Base-by-base conservation (phyloP, 176 grass and related monocot species). In the Cymbopogon citratus region DNA sequence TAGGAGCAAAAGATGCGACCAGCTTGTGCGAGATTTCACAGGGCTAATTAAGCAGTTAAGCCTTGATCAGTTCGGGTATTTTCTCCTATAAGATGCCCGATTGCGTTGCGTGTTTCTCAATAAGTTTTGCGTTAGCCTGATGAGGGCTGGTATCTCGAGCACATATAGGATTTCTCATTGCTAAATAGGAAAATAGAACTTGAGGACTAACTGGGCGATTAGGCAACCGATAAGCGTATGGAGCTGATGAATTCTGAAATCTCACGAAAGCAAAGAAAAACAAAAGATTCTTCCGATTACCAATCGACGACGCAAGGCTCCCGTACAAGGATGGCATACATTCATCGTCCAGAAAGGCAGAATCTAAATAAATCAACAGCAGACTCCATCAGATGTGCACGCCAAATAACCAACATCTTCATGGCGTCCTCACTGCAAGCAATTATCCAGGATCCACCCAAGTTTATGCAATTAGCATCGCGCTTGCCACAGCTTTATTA, bases 11-110 rank as follows among this genome's bases (percentile, higher is more conserved):
- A 33, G 31, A 33, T 33, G 31, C 31, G 31, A 1, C 31, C 31
- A 33, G 31, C 72, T 60, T 80, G 80, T 44, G 23, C 3, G 60
- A 70, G 35, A 87, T 80, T 87, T 40, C 46, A 3, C 35, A 76
- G 46, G 60, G 28, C 2, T 16, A 29, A 3, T 29, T 18, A 23
- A 11, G 3, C 7, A 29, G 7, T 39, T 19, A 24, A 8, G 2
- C 7, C 11, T 38, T 72, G 26, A 16, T 43, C 27, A 56, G 16
- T 62, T 71, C 4, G 14, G 33, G 2, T 21, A 74, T 81, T 76
- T 16, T 33, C 8, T 60, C 6, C 46, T 12, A 45, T 7, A 10
- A 39, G 28, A 46, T 39, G 33, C 33, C 14, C 2, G 56, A 60
- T 60, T 25, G 25, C 4, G 2, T 16, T 28, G 49, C 31, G 19